These are phyloP conservation scores for Colletotrichum shisoi DNA, from an alignment of 2,329 filamentous ascomycete genomes.

Conservation along the genomic window DNA sequence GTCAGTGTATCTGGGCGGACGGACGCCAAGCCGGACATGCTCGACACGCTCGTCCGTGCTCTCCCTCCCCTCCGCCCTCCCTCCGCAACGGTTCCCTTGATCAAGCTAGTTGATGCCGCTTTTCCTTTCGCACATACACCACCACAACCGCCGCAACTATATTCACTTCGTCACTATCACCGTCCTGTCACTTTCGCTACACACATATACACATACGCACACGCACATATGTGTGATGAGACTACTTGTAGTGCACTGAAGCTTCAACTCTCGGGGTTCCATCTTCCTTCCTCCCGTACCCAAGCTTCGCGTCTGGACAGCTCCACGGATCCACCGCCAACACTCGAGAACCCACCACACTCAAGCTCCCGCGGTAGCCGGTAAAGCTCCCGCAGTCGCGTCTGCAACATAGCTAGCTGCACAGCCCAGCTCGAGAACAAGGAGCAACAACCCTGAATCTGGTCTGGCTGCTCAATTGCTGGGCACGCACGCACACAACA, in stretches of 20 bases:
- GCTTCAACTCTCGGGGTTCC: not conserved
- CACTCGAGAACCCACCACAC: constrained; percentile 10
- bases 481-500: not conserved
- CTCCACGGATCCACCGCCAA: constrained; percentile 30
- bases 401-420: constrained; percentile 17
- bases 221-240: not conserved
- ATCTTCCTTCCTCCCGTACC: not conserved
- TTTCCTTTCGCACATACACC: not conserved
- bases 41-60: constrained; percentile 1
- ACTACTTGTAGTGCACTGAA: not conserved
- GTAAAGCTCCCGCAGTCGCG: constrained; percentile 3
- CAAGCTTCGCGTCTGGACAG: constrained; percentile 16
- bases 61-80: not conserved
- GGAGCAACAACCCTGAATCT: constrained; percentile 27
- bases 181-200: too few relatives aligned
- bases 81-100: constrained; percentile 3
- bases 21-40: constrained; percentile 23
- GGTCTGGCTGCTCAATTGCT: constrained; percentile 20
- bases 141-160: not conserved
- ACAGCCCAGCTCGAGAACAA: constrained; percentile 24
- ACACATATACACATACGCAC: not conserved
- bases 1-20: constrained; percentile 15
- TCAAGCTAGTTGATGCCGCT: constrained; percentile 4
- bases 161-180: not conserved
- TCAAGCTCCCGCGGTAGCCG: constrained; percentile 8